Evolutionary conservation across 768 basidiomycete genomes (phyloP), one percentile per base, ranked within the genome.

Genomic region (Sporobolomyces phaffii): DNA sequence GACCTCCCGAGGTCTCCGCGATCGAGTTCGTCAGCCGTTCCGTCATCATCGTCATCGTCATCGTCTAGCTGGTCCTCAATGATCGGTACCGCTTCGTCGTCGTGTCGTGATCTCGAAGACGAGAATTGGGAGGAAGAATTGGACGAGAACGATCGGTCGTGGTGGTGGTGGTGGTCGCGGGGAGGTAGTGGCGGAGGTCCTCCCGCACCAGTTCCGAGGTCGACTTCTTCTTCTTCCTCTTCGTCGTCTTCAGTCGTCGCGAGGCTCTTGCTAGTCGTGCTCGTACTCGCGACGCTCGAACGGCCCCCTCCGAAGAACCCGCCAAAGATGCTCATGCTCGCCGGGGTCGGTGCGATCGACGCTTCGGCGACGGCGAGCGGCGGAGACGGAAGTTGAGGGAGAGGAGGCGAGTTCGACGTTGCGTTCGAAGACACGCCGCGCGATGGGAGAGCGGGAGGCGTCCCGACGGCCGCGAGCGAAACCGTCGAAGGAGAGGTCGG

Each of bases 1-100:
- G 38, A 36, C 14, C 60, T 38, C 4, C 65, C 65, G 14, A 62
- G 43, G 22, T 67, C 65, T 24, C 65, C 65, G 3, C 48, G 45
- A 36, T 57, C 60, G n/a, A 50, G 31, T 31, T 66, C 65, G 2
- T 61, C 59, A 14, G 50, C 45, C 1, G 33, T 31, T 31, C 11
- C 31, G 2, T 31, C 50, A 28, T 31, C 61, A 14, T 56, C 43
- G 5, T 41, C 63, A 6, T 20, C 14, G 24, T 47, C 51, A 0
- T 48, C 57, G 1, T 36, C 49, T 3, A 47, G 14, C 24, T 48
- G 13, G 17, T 49, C 59, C 11, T 48, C 58, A 34, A 36, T 49
- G 36, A 48, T 38, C 18, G 59, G 48, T 18, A 26, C 24, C 13
- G 48, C 48, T 26, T 49, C 48, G 36, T 3, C 14, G n/a, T 18